Base-by-base conservation (phyloP, 2,329 filamentous ascomycete genomes). In the Parastagonospora avenae region DNA sequence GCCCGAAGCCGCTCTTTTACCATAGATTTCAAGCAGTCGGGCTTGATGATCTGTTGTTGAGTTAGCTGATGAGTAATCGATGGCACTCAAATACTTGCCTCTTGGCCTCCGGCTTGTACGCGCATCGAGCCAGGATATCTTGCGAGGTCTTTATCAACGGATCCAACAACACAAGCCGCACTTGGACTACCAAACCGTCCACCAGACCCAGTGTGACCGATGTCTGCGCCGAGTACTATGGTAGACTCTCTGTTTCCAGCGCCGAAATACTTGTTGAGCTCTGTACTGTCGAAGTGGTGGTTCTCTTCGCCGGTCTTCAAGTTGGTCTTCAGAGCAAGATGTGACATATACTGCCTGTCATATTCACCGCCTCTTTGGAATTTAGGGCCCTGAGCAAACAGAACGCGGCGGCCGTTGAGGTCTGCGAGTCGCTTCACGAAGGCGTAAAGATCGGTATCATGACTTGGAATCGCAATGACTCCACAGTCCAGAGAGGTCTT, bases 51-150 rank as follows among this genome's bases (percentile, higher is more conserved):
- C 44, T 46, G 10, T 4, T 33, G 7, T 6, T 5, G 4, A 10
- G 43, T 46, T 24, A 46, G n/a, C n/a, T n/a, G 43, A 10, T 24
- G 4, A 12, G 32, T 31, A 35, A 5, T 35, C 32, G 11, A 4
- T 5, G 32, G 12, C 12, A 8, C 12, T 12, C 30, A 31, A 31
- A 7, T 5, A 35, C 32, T 6, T 12, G 15, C 32, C 44, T 74
- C 70, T 35, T 64, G 42, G 5, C 38, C 29, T 11, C 49, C 45
- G 2, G 36, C 32, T 16, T 76, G 71, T 2, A 64, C 45, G 4
- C 71, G 54, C 35, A 74, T 57, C 0, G 66, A 70, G 2, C 68
- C 73, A 0, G 60, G 60, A 24, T 60, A 76, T 3, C 59, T 57
- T 0, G 54, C 50, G 24, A 64, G 67, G 0, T 35, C 11, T 6